These are phyloP conservation scores for Diplodia scrobiculata DNA, from an alignment of 2,329 filamentous ascomycete genomes.

Conservation along the genomic window DNA sequence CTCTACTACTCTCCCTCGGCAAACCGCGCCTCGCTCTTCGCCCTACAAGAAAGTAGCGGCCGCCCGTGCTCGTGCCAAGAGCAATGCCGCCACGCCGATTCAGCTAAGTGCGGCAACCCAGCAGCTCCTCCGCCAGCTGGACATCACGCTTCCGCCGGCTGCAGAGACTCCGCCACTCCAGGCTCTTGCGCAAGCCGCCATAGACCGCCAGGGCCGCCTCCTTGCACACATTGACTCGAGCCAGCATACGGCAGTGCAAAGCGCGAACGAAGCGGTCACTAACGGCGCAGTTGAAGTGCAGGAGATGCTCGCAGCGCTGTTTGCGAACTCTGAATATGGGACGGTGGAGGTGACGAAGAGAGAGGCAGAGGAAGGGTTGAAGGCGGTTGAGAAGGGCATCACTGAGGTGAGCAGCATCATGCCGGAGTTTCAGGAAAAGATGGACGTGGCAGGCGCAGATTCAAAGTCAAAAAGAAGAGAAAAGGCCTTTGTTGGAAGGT, in stretches of 20 bases:
- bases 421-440: constrained; percentile 40
- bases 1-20: constrained; percentile 34
- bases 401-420: constrained; percentile 45
- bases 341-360: constrained; percentile 36
- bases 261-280: constrained; percentile 42
- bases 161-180: constrained; percentile 33
- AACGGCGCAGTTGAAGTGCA: constrained; percentile 44
- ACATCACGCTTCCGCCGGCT: constrained; percentile 36
- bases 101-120: constrained; percentile 39
- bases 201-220: constrained; percentile 43
- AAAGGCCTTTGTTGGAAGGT: constrained; percentile 26
- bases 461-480: constrained; percentile 15
- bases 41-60: constrained; percentile 36
- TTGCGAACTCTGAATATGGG: constrained; percentile 42
- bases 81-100: constrained; percentile 38
- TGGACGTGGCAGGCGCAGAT: constrained; percentile 33
- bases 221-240: constrained; percentile 41
- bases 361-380: constrained; percentile 40
- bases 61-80: constrained; percentile 38
- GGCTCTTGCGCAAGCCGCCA: constrained; percentile 36
- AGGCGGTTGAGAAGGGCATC: constrained; percentile 43
- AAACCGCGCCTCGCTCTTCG: constrained; percentile 32
- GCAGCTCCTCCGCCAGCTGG: constrained; percentile 42
- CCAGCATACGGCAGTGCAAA: constrained; percentile 39
- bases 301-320: constrained; percentile 44